Evolutionary conservation across 2,329 filamentous ascomycete species (phyloP).

Genomic region (Lachnellula cervina): DNA sequence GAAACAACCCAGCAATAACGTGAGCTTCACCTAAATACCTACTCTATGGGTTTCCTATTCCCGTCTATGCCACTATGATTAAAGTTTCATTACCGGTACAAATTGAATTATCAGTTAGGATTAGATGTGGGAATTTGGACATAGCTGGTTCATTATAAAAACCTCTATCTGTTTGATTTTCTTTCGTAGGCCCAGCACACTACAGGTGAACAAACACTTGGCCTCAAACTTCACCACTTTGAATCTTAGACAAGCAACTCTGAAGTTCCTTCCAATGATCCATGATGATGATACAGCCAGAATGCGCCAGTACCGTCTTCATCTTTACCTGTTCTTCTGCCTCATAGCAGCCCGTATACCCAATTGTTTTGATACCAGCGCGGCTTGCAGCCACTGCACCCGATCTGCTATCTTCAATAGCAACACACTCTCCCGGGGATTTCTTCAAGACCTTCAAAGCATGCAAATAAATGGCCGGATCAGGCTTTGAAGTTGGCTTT

Average conservation of each 20-base stretch:
- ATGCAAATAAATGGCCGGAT: constrained; percentile 81
- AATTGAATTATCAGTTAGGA: too few relatives aligned
- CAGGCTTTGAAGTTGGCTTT: constrained; percentile 82
- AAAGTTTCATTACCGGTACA: too few relatives aligned
- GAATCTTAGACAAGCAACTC: constrained; percentile 20
- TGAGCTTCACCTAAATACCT: too few relatives aligned
- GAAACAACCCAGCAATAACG: too few relatives aligned
- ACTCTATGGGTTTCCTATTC: too few relatives aligned
- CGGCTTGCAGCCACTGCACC: constrained; percentile 72
- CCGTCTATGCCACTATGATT: too few relatives aligned
- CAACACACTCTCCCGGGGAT: constrained; percentile 66
- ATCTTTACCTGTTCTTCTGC: constrained; percentile 57
- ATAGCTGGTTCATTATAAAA: too few relatives aligned
- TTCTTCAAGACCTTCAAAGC: constrained; percentile 71
- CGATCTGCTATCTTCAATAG: constrained; percentile 85
- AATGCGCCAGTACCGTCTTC: constrained; percentile 54
- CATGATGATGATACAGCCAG: constrained; percentile 61
- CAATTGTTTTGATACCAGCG: constrained; percentile 75
- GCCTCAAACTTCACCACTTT: constrained; percentile 17
- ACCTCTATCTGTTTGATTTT: too few relatives aligned
- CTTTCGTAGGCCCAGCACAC: background rate
- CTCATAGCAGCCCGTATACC: constrained; percentile 76
- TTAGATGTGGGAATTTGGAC: too few relatives aligned
- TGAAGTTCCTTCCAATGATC: constrained; percentile 52
- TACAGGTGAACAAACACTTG: background rate